Percentiles rank a stretch among this genome's conserved stretches.
Conservation (phyloP, 306 rosid genomes). For the Cucurbita ficifolia region DNA sequence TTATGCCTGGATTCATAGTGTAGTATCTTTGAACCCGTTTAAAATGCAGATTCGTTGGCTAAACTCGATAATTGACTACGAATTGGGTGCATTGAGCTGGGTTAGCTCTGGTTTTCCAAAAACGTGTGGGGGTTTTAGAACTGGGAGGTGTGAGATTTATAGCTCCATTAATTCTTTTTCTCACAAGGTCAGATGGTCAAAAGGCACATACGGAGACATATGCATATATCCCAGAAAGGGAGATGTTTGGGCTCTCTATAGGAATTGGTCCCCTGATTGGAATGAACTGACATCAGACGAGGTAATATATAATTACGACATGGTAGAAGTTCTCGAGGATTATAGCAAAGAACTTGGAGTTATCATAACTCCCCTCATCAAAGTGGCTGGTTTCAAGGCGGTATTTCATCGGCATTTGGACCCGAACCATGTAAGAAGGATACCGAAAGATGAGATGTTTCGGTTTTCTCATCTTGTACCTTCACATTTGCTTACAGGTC, state of each 20-base stretch:
- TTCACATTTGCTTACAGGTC: slow-evolving; percentile 50
- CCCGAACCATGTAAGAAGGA: slow-evolving; percentile 34
- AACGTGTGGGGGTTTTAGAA: slow-evolving; percentile 61
- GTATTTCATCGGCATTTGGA: slow-evolving; percentile 59
- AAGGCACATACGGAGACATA: slow-evolving; percentile 43
- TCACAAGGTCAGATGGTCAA: slow-evolving; percentile 60
- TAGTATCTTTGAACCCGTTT: slow-evolving; percentile 52
- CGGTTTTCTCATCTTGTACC: slow-evolving; percentile 83
- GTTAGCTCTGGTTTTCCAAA: slow-evolving; percentile 53
- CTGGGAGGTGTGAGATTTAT: slow-evolving; percentile 35
- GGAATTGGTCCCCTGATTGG: slow-evolving; percentile 85
- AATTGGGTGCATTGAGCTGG: slow-evolving; percentile 48
- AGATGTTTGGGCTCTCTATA: slow-evolving; percentile 86
- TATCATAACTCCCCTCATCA: slow-evolving; percentile 55
- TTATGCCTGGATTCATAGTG: slow-evolving; percentile 52
- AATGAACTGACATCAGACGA: slow-evolving; percentile 54
- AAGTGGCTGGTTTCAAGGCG: slow-evolving; percentile 83
- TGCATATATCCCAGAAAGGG: slow-evolving; percentile 64
- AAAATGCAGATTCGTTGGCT: slow-evolving; percentile 61
- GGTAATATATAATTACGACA: slow-evolving; percentile 51
- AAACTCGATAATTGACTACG: slow-evolving; percentile 41
- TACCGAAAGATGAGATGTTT: slow-evolving; percentile 61
- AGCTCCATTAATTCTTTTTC: slow-evolving; percentile 55
- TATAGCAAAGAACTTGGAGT: slow-evolving; percentile 51
- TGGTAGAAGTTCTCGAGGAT: slow-evolving; percentile 77